These are phyloP conservation scores for Teratosphaeria nubilosa DNA, from an alignment of 2,329 filamentous ascomycete genomes.

Conservation along the genomic window DNA sequence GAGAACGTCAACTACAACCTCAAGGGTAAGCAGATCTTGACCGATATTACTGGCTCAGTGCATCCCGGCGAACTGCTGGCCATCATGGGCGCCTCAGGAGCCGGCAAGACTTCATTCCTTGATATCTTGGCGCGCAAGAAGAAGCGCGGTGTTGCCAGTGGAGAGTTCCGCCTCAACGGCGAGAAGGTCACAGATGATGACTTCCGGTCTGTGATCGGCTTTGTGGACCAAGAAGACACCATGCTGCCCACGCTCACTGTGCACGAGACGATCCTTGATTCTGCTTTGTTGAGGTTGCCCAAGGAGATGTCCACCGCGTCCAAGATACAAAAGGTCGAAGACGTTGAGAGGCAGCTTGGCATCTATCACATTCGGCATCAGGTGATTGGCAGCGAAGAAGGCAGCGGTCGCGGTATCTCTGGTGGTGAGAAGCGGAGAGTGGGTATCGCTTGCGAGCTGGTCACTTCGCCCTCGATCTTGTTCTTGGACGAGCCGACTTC, in stretches of 20 bases:
- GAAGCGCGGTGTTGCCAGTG: constrained; percentile 69
- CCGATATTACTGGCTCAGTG: constrained; percentile 72
- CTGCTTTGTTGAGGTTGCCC: constrained; percentile 82
- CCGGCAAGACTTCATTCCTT: constrained; percentile 93
- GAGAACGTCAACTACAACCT: constrained; percentile 78
- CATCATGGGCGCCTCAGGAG: constrained; percentile 96
- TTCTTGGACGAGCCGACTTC: constrained; percentile 97
- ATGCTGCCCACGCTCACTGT: constrained; percentile 94
- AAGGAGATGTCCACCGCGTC: constrained; percentile 75
- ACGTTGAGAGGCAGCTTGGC: constrained; percentile 91
- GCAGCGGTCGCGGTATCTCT: constrained; percentile 86
- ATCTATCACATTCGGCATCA: constrained; percentile 92
- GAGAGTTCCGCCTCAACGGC: constrained; percentile 87
- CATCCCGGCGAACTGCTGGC: constrained; percentile 91
- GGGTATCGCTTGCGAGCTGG: constrained; percentile 92
- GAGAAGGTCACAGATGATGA: constrained; percentile 76
- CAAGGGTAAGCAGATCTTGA: constrained; percentile 78
- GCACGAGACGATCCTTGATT: constrained; percentile 94
- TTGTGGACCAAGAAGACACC: constrained; percentile 96
- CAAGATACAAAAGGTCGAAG: constrained; percentile 85
- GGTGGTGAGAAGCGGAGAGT: constrained; percentile 94
- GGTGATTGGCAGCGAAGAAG: constrained; percentile 90
- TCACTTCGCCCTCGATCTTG: constrained; percentile 92
- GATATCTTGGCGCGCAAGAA: constrained; percentile 96
- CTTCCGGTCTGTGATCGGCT: constrained; percentile 86